Percentiles rank a stretch among this genome's conserved stretches.
Conservation (phyloP, 352 stramenopile species). For the Globisporangium echinulatum region DNA sequence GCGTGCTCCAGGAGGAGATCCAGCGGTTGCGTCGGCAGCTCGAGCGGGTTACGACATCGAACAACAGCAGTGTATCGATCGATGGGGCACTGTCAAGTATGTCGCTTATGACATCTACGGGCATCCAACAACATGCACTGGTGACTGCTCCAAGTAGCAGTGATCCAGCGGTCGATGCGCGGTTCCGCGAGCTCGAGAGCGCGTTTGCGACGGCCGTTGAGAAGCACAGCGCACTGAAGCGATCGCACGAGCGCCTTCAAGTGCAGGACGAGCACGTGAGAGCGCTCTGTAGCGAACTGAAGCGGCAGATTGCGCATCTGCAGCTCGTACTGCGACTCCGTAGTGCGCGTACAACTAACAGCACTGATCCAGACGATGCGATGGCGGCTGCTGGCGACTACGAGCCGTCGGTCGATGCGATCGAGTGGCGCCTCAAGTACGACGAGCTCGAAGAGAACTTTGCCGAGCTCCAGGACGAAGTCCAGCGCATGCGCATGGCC, state of each 20-base stretch:
- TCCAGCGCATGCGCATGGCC: slow-evolving; percentile 18
- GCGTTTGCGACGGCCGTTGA: slow-evolving; percentile 53
- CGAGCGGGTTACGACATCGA: slow-evolving; percentile 21
- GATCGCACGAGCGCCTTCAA: slow-evolving; percentile 49
- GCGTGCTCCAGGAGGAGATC: slow-evolving; percentile 72
- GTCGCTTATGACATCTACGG: not conserved
- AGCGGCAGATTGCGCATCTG: slow-evolving; percentile 48
- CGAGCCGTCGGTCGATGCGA: slow-evolving; percentile 58
- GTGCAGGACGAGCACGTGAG: slow-evolving; percentile 49
- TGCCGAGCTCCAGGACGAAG: slow-evolving; percentile 39
- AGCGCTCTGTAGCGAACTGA: slow-evolving; percentile 45
- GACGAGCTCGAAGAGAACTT: slow-evolving; percentile 70
- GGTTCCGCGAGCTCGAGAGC: slow-evolving; percentile 60
- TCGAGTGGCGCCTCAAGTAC: slow-evolving; percentile 82
- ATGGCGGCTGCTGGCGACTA: slow-evolving; percentile 30
- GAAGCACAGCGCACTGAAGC: slow-evolving; percentile 45
- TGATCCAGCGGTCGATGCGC: slow-evolving; percentile 29
- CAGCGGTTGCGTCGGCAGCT: slow-evolving; percentile 48
- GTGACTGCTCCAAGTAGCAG: not conserved
- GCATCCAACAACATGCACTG: too few relatives aligned
- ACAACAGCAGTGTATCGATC: not conserved
- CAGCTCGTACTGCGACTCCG: slow-evolving; percentile 48
- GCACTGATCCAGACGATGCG: slow-evolving; percentile 9
- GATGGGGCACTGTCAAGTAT: not conserved
- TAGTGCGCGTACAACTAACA: not conserved